Base-by-base conservation (phyloP, 805 yeast species). In the Kodamaea leandrae region DNA sequence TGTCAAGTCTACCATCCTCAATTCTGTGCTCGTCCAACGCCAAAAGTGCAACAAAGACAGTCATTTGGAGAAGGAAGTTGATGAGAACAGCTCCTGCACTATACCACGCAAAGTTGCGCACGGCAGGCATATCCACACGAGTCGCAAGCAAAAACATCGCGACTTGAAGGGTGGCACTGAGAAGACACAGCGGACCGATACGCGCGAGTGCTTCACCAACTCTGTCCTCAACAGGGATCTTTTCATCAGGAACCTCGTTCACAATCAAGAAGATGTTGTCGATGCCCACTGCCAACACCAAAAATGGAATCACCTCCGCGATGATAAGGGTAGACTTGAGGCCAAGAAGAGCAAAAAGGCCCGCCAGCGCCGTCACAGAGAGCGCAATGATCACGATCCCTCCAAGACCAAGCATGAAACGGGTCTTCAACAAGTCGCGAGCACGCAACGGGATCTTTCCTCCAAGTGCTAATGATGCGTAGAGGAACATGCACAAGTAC, bases 291-390 rank as follows among this genome's bases (percentile, higher is more conserved):
- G 99, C 99, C 43, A 91, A 70, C 10, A 91, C 85, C 53, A 91
- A 68, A 56, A 91, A 91, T 7, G 98, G 98, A 24, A 91, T 91
- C 4, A 91, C 99, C 59, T 93, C 98, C 2, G 98, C 97, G 43
- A 91, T 88, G 49, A 91, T 90, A 32, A 91, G 68, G 0, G 98
- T 91, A 0, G 95, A 86, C 54, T 86, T 87, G 36, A 90, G 63
- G 0, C 93, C 95, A n/a, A 85, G 44, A 4, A 76, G 53, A 9
- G 93, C 77, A 61, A 87, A 85, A 4, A 88, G 51, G 0, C 98
- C 98, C 0, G 89, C 86, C 0, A 97, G 80, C 1, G 95, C 75
- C 1, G 78, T 60, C 1, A 91, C 96, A 0, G 96, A 89, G 7
- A 87, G 60, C 17, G 87, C 62, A 10, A 93, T 96, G 27, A 90